Base-by-base conservation (phyloP, 495 filamentous ascomycete genomes). In the Bacidia gigantensis region DNA sequence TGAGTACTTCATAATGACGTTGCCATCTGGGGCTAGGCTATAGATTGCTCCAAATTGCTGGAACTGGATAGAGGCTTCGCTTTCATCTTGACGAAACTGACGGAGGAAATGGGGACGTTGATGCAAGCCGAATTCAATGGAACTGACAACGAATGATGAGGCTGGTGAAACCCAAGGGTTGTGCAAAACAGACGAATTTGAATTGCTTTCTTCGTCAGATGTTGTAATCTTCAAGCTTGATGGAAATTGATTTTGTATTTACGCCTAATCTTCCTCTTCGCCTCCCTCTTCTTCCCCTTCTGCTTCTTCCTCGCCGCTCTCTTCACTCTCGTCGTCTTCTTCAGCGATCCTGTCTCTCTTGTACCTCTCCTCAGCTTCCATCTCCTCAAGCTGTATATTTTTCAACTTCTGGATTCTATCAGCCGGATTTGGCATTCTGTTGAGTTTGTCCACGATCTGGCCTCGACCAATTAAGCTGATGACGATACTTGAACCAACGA, bases 401-500 rank as follows among this genome's bases (percentile, higher is more conserved):
- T 80, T 66, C 49, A 84, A 71, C 9, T 78, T 73, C 59, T 72
- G 73, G 64, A 94, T 69, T 63, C 85, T 79, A 58, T 81, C 75
- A n/a, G 72, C 71, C 26, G 78, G 71, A 10, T 64, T 62, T 17
- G 71, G 72, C 11, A 67, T 41, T 49, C 58, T 64, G 51, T 60
- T 56, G 46, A 80, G 59, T 39, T 66, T 68, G 53, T 83, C 77
- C 49, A 78, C 79, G 62, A 98, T 84, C 66, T 90, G 81, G 59
- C 89, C 86, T 53, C 92, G 77, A 35, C 87, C 89, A 58, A 97
- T 75, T 61, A 98, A 73, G 56, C 78, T 89, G 55, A 87, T 71
- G n/a, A 93, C 77, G 58, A 97, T 89, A 58, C 83, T 84, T 43
- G 76, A 76, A 42, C 92, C 93, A 50, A 97, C 92, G 26, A 98